A percentile compares a stretch with the other conserved stretches of the same genome.
These are phyloP conservation scores for Neltuma alba DNA, from an alignment of 306 rosid species.

Conservation along the genomic window DNA sequence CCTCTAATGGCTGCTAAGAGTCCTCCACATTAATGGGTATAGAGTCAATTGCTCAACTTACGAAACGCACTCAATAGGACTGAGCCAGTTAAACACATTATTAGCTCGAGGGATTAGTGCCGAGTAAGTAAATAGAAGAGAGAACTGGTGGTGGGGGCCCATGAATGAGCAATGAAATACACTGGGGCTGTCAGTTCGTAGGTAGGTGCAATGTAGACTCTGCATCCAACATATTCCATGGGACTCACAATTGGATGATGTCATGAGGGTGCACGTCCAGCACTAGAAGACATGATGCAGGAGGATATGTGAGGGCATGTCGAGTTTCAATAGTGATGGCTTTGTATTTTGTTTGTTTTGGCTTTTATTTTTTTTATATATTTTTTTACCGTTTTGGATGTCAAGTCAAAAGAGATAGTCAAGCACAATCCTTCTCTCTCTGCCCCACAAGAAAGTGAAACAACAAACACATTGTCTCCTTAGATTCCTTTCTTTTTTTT, in stretches of 20 bases:
- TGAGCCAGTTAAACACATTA: neutral
- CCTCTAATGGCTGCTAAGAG: neutral
- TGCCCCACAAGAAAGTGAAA: constrained; percentile 85
- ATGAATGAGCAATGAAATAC: constrained; percentile 38
- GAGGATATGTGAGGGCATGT: constrained; percentile 39
- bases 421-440: constrained; percentile 53
- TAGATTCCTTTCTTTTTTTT: constrained; percentile 80
- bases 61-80: no score
- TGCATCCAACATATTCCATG: constrained; percentile 68
- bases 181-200: constrained; percentile 55
- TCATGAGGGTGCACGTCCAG: constrained; percentile 32
- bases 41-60: neutral
- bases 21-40: neutral
- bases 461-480: constrained; percentile 76
- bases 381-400: constrained; percentile 41
- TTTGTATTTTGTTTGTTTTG: constrained; percentile 38
- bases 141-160: constrained; percentile 28
- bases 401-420: constrained; percentile 79
- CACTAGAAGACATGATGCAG: constrained; percentile 48
- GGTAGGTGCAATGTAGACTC: constrained; percentile 65
- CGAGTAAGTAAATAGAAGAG: neutral
- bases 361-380: constrained; percentile 10
- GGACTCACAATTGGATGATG: constrained; percentile 44
- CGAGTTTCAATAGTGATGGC: constrained; percentile 46
- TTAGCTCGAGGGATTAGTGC: neutral